These are phyloP conservation scores for Naganishia sp. DNA, from an alignment of 1,284 basidiomycete genomes.

Conservation along the genomic window DNA sequence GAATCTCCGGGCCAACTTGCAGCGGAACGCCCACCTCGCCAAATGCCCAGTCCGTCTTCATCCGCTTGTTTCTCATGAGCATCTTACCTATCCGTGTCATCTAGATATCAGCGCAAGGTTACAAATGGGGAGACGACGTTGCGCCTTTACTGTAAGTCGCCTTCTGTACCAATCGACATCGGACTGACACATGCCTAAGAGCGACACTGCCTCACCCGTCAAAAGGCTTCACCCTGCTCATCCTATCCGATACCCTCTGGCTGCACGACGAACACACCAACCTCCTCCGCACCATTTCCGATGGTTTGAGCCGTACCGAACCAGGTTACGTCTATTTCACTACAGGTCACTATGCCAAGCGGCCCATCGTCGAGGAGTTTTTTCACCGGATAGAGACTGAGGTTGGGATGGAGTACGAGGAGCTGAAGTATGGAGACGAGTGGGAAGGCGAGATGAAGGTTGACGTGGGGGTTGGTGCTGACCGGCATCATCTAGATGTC, in stretches of 20 bases:
- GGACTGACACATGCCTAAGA: neutral
- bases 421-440: slow-evolving; percentile 11
- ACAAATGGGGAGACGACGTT: slow-evolving; percentile 32
- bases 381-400: slow-evolving; percentile 17
- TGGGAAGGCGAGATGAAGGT: slow-evolving; percentile 33
- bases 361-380: slow-evolving; percentile 26
- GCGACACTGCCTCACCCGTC: slow-evolving; percentile 11
- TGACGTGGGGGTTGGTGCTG: slow-evolving; percentile 17
- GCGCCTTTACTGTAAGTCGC: slow-evolving; percentile 25
- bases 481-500: slow-evolving; percentile 13
- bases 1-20: slow-evolving; percentile 24
- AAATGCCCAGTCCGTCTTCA: slow-evolving; percentile 28
- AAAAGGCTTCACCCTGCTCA: slow-evolving; percentile 25
- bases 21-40: slow-evolving; percentile 11
- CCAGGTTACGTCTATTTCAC: slow-evolving; percentile 24
- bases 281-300: slow-evolving; percentile 31
- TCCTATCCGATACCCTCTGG: slow-evolving; percentile 31
- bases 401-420: slow-evolving; percentile 26
- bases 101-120: slow-evolving; percentile 15
- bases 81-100: neutral
- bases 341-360: slow-evolving; percentile 31
- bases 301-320: slow-evolving; percentile 31
- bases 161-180: neutral
- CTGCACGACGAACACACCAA: slow-evolving; percentile 34
- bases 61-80: neutral